Evolutionary conservation across 179 eudicot genomes (phyloP), one percentile per base, ranked within the genome.

Genomic region (Pouteria campechiana): DNA sequence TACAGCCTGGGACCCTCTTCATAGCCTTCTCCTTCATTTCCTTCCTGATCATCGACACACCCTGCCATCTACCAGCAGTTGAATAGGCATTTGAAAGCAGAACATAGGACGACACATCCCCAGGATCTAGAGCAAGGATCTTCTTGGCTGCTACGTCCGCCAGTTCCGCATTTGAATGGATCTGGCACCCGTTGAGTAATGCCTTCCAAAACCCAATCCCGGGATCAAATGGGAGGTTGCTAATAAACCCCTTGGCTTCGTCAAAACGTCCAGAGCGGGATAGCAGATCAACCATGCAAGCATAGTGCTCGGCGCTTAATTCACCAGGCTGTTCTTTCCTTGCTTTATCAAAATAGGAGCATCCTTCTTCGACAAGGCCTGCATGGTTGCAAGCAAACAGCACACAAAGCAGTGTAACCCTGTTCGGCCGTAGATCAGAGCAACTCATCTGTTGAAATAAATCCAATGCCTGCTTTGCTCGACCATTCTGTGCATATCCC

Each of bases 191-290:
- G 25, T 73, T 68, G 8, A 76, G 65, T 63, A 76, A 42, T 12
- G 75, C 63, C 48, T 76, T 76, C 83, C 83, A 76, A 42, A 76
- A 72, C 35, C 75, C 78, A 11, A 72, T 37, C 20, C 83, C 83
- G 8, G 74, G 73, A 7, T 68, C 62, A 48, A 72, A 76, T 10
- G 78, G 75, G 65, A 72, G 65, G 31, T 76, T 73, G 16, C 17
- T 4, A 7, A 76, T 59, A 37, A 72, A 68, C 36, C 41, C 62
- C 67, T 65, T 46, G 5, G 70, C 79, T 58, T 68, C 73, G n/a
- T 47, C 17, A 25, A 76, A 53, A 24, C 56, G 58, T 29, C 83
- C 83, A 15, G 72, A 57, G 1, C 83, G 70, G 1, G 83, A 68
- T 15, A 76, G 62, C 37, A 65, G 50, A 50, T 72, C 78, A 25